Base-by-base conservation (phyloP, 331 rosid genomes). In the Quercus lobata region DNA sequence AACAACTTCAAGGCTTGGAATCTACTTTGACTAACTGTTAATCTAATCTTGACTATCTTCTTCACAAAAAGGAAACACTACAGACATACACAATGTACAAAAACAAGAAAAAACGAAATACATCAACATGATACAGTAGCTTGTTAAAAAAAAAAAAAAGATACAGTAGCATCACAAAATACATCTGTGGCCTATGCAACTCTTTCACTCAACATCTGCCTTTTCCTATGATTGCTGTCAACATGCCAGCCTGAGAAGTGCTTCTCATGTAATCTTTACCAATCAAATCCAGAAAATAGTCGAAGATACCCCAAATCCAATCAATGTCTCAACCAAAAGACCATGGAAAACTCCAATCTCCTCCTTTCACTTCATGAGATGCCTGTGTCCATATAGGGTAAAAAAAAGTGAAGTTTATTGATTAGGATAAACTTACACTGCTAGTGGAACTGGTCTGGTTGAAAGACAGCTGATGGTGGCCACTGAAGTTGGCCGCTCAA, bases 361-460 rank as follows among this genome's bases (percentile, higher is more conserved):
- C 82, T 65, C 84, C 29, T 73, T 52, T 76, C 84, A 76, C 69
- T 81, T 73, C 79, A 79, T 87, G 78, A 46, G 88, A 73, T 82
- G 37, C 87, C 88, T 92, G 85, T 81, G 79, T 56, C 76, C 78
- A 27, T 9, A 41, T 25, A 62, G 83, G 35, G n/a, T 17, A 27
- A 21, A 35, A 68, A 10, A 32, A 10, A 15, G 8, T 19, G 53
- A 65, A 68, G 29, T 35, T n/a, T 12, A 34, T 62, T 68, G 72
- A 68, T 10, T 6, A 34, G 17, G n/a, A 35, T 34, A 17, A 34
- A 68, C 72, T 63, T 16, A 29, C 9, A 63, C n/a, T 11, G n/a
- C 70, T 5, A 63, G 10, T 29, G 21, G 70, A 29, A 27, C 19
- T 29, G 70, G 11, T 29, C n/a, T 14, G 21, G 41, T 63, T 63